phyloP scores from a whole-genome alignment of 352 stramenopile species.

The Halophytophthora polymorphica region DNA sequence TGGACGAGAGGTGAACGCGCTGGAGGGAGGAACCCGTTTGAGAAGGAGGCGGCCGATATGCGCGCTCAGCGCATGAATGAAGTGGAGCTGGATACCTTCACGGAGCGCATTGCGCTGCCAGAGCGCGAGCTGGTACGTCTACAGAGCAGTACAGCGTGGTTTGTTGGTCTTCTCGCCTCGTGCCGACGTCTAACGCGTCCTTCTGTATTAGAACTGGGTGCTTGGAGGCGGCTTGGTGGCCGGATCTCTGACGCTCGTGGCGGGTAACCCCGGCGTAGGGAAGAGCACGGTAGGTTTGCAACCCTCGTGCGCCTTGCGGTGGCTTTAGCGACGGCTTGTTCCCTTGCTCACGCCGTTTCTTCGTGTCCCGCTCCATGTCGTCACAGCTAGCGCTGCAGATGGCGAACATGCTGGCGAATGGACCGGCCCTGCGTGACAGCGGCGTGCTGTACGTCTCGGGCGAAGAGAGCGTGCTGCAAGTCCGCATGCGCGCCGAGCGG shows the following conservation, averaged over 20 bases:
- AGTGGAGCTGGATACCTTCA: conserved; percentile 49
- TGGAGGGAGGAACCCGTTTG: conserved; percentile 10
- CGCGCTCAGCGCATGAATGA: conserved; percentile 65
- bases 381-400: conserved; percentile 90
- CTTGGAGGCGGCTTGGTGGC: conserved; percentile 95
- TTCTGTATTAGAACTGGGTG: conserved; percentile 82
- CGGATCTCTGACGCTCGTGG: conserved; percentile 93
- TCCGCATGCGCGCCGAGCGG: conserved; percentile 90
- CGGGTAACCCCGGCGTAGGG: conserved; percentile 93
- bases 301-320: too few relatives aligned
- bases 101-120: conserved; percentile 61
- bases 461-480: conserved; percentile 95
- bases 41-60: conserved; percentile 15
- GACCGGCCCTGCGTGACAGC: conserved; percentile 14
- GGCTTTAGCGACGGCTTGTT: neutral
- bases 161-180: conserved; percentile 21
- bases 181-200: conserved; percentile 34
- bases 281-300: conserved; percentile 76
- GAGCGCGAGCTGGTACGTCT: conserved; percentile 60
- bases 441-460: conserved; percentile 95
- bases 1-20: conserved; percentile 16
- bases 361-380: neutral
- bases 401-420: conserved; percentile 79
- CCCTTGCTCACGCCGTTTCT: conserved; percentile 1
- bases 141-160: conserved; percentile 14